These are phyloP conservation scores for cucumber (Cucumis sativus) DNA, from an alignment of 306 rosid species.

Conservation along the genomic window Cucumber_9930_V3 NC_026657.2:34530501-34531000, in stretches of 20 bases:
- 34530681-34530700: not conserved
- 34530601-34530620: not conserved
- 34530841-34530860: not conserved
- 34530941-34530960: not conserved
- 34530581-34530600: not conserved
- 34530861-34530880: not conserved
- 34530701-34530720: not conserved
- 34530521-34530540: not conserved
- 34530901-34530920: not conserved
- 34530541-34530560: not conserved
- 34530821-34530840: not conserved
- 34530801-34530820: conserved; percentile 64
- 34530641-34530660: not conserved
- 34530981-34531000: not conserved
- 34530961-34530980: not conserved
- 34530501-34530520: not conserved
- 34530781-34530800: conserved; percentile 54
- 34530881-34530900: too few relatives aligned
- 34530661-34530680: not conserved
- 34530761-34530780: conserved; percentile 97
- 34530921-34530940: not conserved
- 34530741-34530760: conserved; percentile 92
- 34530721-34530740: conserved; percentile 90
- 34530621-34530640: not conserved
- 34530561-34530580: not conserved